phyloP scores from a whole-genome alignment of 2,329 filamentous ascomycete species.

The Didymosphaeria variabile region DNA sequence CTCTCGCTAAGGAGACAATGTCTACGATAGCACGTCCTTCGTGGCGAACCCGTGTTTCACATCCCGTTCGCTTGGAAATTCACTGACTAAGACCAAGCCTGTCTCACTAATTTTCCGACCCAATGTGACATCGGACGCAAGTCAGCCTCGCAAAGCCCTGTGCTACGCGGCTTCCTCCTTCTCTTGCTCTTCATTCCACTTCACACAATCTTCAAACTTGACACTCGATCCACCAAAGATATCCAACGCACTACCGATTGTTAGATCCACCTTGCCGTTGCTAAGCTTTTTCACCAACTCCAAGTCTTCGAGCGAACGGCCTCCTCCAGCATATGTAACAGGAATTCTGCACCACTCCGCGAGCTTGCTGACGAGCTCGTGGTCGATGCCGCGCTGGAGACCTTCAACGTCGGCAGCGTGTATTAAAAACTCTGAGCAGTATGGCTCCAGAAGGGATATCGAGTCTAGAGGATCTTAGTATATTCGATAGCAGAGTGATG shows the following conservation, averaged over 20 bases:
- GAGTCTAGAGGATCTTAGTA: constrained; percentile 67
- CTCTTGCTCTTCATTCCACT: constrained; percentile 72
- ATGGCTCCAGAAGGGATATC: constrained; percentile 82
- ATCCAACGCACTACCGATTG: constrained; percentile 94
- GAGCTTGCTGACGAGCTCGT: constrained; percentile 78
- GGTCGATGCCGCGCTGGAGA: constrained; percentile 88
- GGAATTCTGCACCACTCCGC: constrained; percentile 90
- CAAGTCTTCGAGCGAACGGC: constrained; percentile 80
- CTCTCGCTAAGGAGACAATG: no score
- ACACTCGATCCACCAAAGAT: constrained; percentile 92
- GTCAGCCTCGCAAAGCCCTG: background rate
- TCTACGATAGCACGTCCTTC: no score
- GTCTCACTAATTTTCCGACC: no score
- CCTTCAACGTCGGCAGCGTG: constrained; percentile 98
- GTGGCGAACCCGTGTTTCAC: no score
- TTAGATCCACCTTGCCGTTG: constrained; percentile 84
- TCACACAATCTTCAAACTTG: constrained; percentile 85
- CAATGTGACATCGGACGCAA: no score
- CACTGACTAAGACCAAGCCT: no score
- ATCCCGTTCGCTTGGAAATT: no score
- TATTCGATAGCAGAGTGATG: background rate
- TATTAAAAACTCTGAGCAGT: constrained; percentile 96
- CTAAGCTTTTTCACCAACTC: constrained; percentile 83
- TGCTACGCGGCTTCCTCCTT: constrained; percentile 6
- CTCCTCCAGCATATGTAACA: constrained; percentile 97